Evolutionary conservation across 441 rosid genomes (phyloP), one percentile per base, ranked within the genome.

Genomic region (Bocquillonia castaneifolia): DNA sequence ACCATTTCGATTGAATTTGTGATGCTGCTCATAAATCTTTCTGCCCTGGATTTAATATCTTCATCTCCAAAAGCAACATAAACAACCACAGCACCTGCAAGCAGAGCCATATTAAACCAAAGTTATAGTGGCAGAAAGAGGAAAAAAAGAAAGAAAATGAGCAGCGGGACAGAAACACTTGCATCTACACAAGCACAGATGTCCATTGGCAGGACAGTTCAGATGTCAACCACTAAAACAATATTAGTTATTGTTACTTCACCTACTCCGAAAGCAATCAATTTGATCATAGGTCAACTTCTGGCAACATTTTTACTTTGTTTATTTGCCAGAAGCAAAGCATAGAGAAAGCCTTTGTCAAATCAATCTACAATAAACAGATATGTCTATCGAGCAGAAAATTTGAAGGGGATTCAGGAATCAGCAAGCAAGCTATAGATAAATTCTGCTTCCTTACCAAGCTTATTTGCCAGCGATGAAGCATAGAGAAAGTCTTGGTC

Each of bases 1-100:
- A 94, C 92, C 76, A 78, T 84, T 81, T 94, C 99, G 44, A 94
- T 84, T 12, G 98, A 86, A 73, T 94, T 92, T 67, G 96, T 94
- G 71, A 94, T 90, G 45, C 99, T 94, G 83, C 96, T 94, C 78
- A 90, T 63, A 78, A 92, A 92, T 79, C 98, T 86, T 77, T 90
- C 99, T 57, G 88, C 98, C 78, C 97, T 90, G 57, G 79, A 70
- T 81, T 92, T 94, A 70, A 92, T 82, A 66, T 83, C 88, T 20
- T 74, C 77, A 71, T 90, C 86, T 22, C 72, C 85, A 75, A 94
- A 90, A 22, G 92, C 94, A 55, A 94, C 73, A 74, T 87, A 92
- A 29, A 86, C 94, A 75, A 88, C 86, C 67, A 90, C 75, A 78
- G 83, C 80, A 77, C 94, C 99, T 94, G 94, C 80, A 80, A 64